These are phyloP conservation scores for Candida ulmi DNA, from an alignment of 805 yeast genomes.

Conservation along the genomic window DNA sequence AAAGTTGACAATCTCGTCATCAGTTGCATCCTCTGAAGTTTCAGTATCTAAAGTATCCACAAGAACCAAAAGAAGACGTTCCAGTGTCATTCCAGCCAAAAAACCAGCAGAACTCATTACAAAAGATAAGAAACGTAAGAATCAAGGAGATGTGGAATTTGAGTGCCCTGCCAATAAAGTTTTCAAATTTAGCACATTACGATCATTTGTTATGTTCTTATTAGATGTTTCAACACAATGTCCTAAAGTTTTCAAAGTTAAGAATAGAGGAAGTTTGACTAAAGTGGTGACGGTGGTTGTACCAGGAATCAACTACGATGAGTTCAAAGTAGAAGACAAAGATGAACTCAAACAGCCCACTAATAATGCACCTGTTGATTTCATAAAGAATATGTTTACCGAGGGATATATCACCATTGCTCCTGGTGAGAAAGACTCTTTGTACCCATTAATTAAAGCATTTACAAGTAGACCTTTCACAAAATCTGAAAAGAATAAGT, in stretches of 20 bases:
- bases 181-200: slow-evolving; percentile 14
- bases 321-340: slow-evolving; percentile 34
- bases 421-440: slow-evolving; percentile 61
- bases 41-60: no score
- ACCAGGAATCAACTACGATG: slow-evolving; percentile 54
- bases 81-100: slow-evolving; percentile 15
- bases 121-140: slow-evolving; percentile 28
- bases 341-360: slow-evolving; percentile 11
- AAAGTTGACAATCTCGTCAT: background rate
- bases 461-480: slow-evolving; percentile 53
- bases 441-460: slow-evolving; percentile 49
- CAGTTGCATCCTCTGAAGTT: no score
- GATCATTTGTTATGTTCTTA: slow-evolving; percentile 23
- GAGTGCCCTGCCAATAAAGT: slow-evolving; percentile 25
- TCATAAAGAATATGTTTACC: slow-evolving; percentile 35
- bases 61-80: slow-evolving; percentile 20
- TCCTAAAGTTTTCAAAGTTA: slow-evolving; percentile 46
- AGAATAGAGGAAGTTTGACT: slow-evolving; percentile 41
- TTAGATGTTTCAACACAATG: slow-evolving; percentile 23
- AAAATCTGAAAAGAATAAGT: slow-evolving; percentile 46
- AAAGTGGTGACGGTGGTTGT: slow-evolving; percentile 53
- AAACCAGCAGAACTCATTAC: slow-evolving; percentile 3
- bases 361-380: slow-evolving; percentile 2
- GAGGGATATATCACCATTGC: slow-evolving; percentile 43
- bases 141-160: slow-evolving; percentile 25